Conservation (phyloP, 2,329 filamentous ascomycete species). For the Alternaria brassicicola region DNA sequence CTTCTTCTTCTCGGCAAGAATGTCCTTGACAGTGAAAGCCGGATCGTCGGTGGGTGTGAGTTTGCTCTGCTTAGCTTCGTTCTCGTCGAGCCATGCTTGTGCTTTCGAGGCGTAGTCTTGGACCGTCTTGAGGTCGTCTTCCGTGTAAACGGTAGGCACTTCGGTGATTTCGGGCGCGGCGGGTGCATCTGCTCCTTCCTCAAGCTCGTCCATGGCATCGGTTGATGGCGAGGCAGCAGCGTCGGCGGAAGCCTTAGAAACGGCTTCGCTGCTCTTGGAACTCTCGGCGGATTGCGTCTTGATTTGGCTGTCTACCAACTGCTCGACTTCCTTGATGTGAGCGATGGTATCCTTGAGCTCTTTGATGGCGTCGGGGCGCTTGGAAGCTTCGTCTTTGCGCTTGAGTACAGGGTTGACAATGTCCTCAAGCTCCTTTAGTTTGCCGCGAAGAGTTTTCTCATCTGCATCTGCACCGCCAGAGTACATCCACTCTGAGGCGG, state of each 20-base stretch:
- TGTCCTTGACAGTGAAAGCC: conserved; percentile 72
- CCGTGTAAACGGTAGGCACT: conserved; percentile 65
- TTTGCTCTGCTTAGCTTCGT: conserved; percentile 63
- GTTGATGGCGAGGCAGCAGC: conserved; percentile 55
- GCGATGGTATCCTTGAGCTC: conserved; percentile 72
- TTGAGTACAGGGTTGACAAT: conserved; percentile 79
- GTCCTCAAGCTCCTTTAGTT: conserved; percentile 76
- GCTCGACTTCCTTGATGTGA: conserved; percentile 72
- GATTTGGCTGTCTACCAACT: conserved; percentile 73
- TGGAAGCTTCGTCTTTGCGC: conserved; percentile 72
- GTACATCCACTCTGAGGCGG: conserved; percentile 88
- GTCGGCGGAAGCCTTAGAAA: conserved; percentile 51
- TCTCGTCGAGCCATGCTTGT: conserved; percentile 75
- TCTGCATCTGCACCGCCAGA: conserved; percentile 79
- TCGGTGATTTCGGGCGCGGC: conserved; percentile 36
- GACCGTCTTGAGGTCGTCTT: conserved; percentile 72
- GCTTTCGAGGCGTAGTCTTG: conserved; percentile 67
- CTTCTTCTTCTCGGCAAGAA: conserved; percentile 68
- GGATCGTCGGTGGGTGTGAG: conserved; percentile 69
- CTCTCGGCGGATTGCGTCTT: conserved; percentile 68
- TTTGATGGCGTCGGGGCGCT: conserved; percentile 73
- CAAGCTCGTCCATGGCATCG: conserved; percentile 70
- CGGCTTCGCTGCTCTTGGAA: conserved; percentile 45
- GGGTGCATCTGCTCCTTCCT: conserved; percentile 71
- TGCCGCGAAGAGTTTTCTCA: conserved; percentile 74